These are phyloP conservation scores for Acanthochlamys bracteata DNA, from an alignment of 106 monocot genomes.

Conservation along the genomic window DNA sequence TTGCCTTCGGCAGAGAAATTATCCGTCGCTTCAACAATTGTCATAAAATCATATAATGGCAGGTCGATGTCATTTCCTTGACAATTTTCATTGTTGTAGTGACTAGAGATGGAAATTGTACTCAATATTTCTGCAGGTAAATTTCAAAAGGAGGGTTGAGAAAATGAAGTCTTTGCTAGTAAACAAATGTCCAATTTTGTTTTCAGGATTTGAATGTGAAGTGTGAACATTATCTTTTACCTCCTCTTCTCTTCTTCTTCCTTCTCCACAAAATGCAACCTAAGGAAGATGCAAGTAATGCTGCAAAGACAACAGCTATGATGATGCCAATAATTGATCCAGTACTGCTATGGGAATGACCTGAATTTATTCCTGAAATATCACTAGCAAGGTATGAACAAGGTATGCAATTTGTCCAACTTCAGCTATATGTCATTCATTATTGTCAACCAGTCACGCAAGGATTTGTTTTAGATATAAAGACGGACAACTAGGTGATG, in stretches of 20 bases:
- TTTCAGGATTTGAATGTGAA: too few species aligned
- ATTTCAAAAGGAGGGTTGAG: neutral
- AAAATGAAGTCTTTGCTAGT: neutral
- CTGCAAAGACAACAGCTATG: neutral
- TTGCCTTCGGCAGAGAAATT: slow-evolving; percentile 14
- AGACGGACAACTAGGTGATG: too few species aligned
- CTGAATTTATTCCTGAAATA: neutral
- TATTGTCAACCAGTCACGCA: too few species aligned
- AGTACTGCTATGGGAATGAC: neutral
- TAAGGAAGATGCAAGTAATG: neutral
- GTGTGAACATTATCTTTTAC: too few species aligned
- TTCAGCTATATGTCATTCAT: too few species aligned
- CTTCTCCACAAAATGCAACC: slow-evolving; percentile 1
- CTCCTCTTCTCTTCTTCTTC: neutral
- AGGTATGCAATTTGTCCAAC: neutral
- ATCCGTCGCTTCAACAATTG: slow-evolving; percentile 18
- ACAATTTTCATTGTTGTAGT: neutral
- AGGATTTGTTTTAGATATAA: too few species aligned
- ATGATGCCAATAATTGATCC: neutral
- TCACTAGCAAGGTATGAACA: neutral
- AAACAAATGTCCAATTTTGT: too few species aligned
- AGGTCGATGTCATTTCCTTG: slow-evolving; percentile 7
- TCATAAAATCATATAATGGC: slow-evolving; percentile 19
- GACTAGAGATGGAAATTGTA: neutral
- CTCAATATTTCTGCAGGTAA: neutral